Conservation (phyloP, 2,329 filamentous ascomycete species). For the Talaromyces sp. region DNA sequence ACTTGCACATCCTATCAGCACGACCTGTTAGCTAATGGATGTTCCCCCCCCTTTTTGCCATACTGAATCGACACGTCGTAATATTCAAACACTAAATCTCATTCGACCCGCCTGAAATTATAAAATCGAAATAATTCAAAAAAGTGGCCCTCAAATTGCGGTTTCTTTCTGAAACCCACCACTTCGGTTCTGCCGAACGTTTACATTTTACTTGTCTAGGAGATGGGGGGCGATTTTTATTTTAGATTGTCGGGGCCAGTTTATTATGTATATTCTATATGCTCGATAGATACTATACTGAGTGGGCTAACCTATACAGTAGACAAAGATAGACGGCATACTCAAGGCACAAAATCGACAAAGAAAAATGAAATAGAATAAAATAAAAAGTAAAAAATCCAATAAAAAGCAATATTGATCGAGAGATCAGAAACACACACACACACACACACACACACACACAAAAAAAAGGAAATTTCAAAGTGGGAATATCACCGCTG, state of each 20-base stretch:
- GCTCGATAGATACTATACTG: not conserved
- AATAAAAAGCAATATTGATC: conserved; percentile 2
- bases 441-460: not conserved
- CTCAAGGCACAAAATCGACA: not conserved
- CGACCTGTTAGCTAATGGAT: not conserved
- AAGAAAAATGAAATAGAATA: not conserved
- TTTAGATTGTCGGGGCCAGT: not conserved
- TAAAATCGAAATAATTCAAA: conserved; percentile 4
- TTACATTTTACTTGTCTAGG: conserved; percentile 1
- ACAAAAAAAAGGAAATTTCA: not conserved
- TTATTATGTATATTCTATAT: too few relatives aligned
- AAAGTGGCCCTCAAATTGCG: conserved; percentile 5
- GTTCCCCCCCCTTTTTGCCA: conserved; percentile 18
- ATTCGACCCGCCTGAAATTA: conserved; percentile 1
- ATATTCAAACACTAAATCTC: conserved; percentile 2
- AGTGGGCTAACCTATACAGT: not conserved
- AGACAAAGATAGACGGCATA: too few relatives aligned
- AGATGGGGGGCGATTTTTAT: not conserved
- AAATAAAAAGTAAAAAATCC: not conserved
- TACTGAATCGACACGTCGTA: conserved; percentile 26
- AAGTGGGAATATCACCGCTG: conserved; percentile 12
- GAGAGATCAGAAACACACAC: conserved; percentile 2
- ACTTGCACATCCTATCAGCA: conserved; percentile 21
- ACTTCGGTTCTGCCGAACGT: conserved; percentile 12
- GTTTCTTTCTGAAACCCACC: conserved; percentile 8